Evolutionary conservation across 352 stramenopile species (phyloP), one percentile per base, ranked within the genome.

Genomic region (Phytophthora colocasiae): DNA sequence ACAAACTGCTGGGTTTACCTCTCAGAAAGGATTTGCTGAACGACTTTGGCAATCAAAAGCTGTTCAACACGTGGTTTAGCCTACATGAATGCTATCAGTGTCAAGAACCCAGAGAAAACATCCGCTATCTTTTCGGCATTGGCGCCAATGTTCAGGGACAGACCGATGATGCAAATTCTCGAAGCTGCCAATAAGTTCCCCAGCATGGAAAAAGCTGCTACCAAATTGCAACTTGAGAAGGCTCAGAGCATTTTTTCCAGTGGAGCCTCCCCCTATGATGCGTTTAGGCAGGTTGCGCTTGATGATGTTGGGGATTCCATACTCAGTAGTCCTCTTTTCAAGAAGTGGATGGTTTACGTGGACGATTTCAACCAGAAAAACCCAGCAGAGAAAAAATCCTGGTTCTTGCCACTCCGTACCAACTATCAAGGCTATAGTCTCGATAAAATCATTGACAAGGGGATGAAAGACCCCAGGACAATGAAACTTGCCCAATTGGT

Each of bases 1-100:
- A 22, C 19, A 22, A 22, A 22, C 19, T 22, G 19, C 19, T 22
- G 19, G 1, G 1, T 22, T 22, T 22, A 8, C 6, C 19, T 39
- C 14, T 32, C 12, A 6, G 4, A 5, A 19, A 22, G 14, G 10
- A 38, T 5, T 12, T 1, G 11, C 15, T 32, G 29, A 1, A 0
- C 29, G 39, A 12, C 5, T 51, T 51, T 6, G 6, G 6, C n/a
- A 24, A 3, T n/a, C n/a, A n/a, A n/a, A n/a, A n/a, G n/a, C n/a
- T n/a, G n/a, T n/a, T n/a, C n/a, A n/a, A n/a, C n/a, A 55, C 48
- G 10, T 55, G 48, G n/a, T n/a, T 11, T 55, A 5, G 3, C 32
- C 4, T 55, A 44, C 19, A 34, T 55, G 17, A 55, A 55, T 44
- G 0, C 7, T 11, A 7, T 55, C 48, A 32, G 29, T 32, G 7